Evolutionary conservation across 225 moss, liverwort and hornwort species (phyloP).

Genomic region (Pseudoscleropodium purum): DNA sequence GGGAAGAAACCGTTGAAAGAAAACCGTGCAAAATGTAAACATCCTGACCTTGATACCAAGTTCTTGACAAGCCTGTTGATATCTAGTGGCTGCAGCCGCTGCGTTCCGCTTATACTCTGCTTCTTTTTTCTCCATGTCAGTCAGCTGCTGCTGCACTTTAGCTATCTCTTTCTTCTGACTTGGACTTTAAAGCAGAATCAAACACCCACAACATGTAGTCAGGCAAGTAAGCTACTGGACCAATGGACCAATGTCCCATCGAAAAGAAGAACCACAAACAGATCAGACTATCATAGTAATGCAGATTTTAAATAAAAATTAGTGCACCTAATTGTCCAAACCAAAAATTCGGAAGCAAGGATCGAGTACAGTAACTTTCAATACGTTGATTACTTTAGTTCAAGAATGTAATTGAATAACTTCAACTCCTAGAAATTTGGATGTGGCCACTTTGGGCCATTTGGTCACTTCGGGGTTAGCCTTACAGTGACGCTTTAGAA

Average conservation of each 20-base stretch:
- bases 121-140: slow-evolving; percentile 91
- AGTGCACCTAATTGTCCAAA: background rate
- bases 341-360: background rate
- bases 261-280: background rate
- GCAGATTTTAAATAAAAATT: background rate
- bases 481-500: background rate
- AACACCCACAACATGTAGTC: background rate
- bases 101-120: slow-evolving; percentile 77
- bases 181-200: slow-evolving; percentile 44
- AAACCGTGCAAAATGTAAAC: background rate
- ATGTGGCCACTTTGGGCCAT: background rate
- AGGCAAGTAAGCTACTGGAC: background rate
- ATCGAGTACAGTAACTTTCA: background rate
- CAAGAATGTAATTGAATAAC: background rate
- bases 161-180: slow-evolving; percentile 84
- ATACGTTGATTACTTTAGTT: background rate
- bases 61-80: slow-evolving; percentile 89
- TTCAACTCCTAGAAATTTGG: background rate
- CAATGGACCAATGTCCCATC: background rate
- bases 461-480: background rate
- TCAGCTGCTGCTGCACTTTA: slow-evolving; percentile 79
- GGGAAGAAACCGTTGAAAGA: background rate
- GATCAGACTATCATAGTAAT: background rate
- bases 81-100: slow-evolving; percentile 66
- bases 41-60: slow-evolving; percentile 67